Conservation (phyloP, 306 rosid genomes). For the Acacia confusa region DNA sequence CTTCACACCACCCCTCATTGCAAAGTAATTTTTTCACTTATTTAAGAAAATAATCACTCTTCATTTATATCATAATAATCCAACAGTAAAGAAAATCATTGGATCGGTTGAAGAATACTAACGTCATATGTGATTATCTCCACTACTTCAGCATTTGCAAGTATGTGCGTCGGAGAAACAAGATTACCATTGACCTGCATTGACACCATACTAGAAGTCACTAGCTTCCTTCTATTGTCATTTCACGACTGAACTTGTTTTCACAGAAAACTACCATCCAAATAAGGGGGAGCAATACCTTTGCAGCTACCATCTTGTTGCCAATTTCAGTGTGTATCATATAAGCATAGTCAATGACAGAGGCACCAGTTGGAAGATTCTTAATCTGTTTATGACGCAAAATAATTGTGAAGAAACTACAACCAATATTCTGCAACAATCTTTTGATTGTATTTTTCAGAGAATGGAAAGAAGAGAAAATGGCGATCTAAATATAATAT, state of each 20-base stretch:
- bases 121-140: slow-evolving; percentile 98
- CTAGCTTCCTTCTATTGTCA: slow-evolving; percentile 16
- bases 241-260: slow-evolving; percentile 26
- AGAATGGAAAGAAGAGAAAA: not conserved
- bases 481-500: slow-evolving; percentile 17
- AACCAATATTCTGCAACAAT: slow-evolving; percentile 14
- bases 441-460: slow-evolving; percentile 13
- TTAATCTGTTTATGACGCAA: slow-evolving; percentile 62
- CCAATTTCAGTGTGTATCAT: slow-evolving; percentile 99
- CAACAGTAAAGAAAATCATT: slow-evolving; percentile 8
- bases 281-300: slow-evolving; percentile 52
- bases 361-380: slow-evolving; percentile 95
- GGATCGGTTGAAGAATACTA: slow-evolving; percentile 43
- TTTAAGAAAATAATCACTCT: slow-evolving; percentile 19
- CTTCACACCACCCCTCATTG: not conserved
- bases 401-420: slow-evolving; percentile 26
- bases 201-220: slow-evolving; percentile 26
- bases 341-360: slow-evolving; percentile 93
- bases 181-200: slow-evolving; percentile 96
- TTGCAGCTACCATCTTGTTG: slow-evolving; percentile 98
- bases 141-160: slow-evolving; percentile 97
- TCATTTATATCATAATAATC: slow-evolving; percentile 22
- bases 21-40: not conserved
- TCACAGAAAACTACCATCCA: slow-evolving; percentile 20
- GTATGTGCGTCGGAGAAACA: slow-evolving; percentile 81